These are phyloP conservation scores for Neostapfia colusana DNA, from an alignment of 176 grass and related monocot genomes.

Conservation along the genomic window DNA sequence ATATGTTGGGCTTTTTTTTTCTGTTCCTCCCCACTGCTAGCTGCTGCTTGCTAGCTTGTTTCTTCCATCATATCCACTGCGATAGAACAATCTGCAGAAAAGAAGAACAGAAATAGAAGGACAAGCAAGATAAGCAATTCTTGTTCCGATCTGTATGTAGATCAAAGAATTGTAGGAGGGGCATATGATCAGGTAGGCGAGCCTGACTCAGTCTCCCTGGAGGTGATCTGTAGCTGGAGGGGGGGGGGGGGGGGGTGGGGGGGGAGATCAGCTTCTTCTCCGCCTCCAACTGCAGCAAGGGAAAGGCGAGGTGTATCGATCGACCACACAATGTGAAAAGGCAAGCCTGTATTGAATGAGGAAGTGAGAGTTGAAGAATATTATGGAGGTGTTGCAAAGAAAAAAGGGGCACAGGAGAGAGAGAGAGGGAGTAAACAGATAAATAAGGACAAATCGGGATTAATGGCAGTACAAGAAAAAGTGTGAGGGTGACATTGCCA, in stretches of 20 bases:
- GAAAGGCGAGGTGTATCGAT: conserved; percentile 52
- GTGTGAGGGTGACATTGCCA: conserved; percentile 67
- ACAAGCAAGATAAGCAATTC: conserved; percentile 28
- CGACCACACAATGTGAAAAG: conserved; percentile 47
- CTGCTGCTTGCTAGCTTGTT: conserved; percentile 24
- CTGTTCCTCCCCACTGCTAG: not conserved
- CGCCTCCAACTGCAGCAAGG: conserved; percentile 40
- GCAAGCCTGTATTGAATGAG: conserved; percentile 41
- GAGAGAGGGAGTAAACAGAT: conserved; percentile 44
- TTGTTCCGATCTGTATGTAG: conserved; percentile 36
- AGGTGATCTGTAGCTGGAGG: conserved; percentile 29
- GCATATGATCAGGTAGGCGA: conserved; percentile 51
- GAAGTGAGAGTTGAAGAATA: conserved; percentile 52
- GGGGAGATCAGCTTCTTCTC: conserved; percentile 32
- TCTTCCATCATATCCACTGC: conserved; percentile 35
- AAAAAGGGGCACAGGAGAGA: conserved; percentile 12
- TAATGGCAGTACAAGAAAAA: conserved; percentile 68
- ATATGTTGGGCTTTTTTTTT: not conserved
- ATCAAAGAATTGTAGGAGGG: conserved; percentile 37
- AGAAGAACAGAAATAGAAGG: not conserved
- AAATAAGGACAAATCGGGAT: conserved; percentile 63
- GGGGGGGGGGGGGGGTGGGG: not conserved
- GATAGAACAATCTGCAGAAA: conserved; percentile 38
- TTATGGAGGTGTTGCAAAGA: conserved; percentile 48
- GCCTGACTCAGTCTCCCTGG: conserved; percentile 34